Conservation (phyloP, 768 basidiomycete species). For the Xanthoconium stramineum region DNA sequence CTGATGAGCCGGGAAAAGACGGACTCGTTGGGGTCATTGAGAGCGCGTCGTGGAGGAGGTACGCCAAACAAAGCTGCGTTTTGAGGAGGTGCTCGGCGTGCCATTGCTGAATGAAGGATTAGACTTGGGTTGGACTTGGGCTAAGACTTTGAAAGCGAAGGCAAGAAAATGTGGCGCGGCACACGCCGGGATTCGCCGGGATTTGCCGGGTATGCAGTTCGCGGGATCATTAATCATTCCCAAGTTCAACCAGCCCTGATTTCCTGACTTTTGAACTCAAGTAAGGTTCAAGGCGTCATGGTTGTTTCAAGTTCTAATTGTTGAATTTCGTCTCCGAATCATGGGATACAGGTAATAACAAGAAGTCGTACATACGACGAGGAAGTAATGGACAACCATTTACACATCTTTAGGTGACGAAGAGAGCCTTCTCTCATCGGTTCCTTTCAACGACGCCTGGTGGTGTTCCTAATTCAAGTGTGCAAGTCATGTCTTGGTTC, state of each 20-base stretch:
- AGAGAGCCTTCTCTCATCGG: neutral
- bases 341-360: too few relatives aligned
- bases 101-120: slow-evolving; percentile 41
- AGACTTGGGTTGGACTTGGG: too few relatives aligned
- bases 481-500: neutral
- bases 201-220: slow-evolving; percentile 14
- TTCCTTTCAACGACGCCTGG: too few relatives aligned
- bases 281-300: too few relatives aligned
- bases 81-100: slow-evolving; percentile 64
- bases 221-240: neutral
- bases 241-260: too few relatives aligned
- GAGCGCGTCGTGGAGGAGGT: slow-evolving; percentile 39
- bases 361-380: too few relatives aligned
- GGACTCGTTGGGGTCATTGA: slow-evolving; percentile 61
- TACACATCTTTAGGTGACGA: neutral
- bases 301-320: too few relatives aligned
- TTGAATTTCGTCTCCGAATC: too few relatives aligned
- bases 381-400: too few relatives aligned
- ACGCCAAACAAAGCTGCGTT: slow-evolving; percentile 49
- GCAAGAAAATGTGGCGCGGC: neutral
- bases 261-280: neutral
- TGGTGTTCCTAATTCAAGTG: too few relatives aligned
- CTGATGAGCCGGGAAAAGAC: slow-evolving; percentile 52
- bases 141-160: too few relatives aligned
- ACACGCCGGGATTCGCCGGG: neutral